phyloP scores from a whole-genome alignment of 805 yeast species.

The Yarrowia yakushimensis region DNA sequence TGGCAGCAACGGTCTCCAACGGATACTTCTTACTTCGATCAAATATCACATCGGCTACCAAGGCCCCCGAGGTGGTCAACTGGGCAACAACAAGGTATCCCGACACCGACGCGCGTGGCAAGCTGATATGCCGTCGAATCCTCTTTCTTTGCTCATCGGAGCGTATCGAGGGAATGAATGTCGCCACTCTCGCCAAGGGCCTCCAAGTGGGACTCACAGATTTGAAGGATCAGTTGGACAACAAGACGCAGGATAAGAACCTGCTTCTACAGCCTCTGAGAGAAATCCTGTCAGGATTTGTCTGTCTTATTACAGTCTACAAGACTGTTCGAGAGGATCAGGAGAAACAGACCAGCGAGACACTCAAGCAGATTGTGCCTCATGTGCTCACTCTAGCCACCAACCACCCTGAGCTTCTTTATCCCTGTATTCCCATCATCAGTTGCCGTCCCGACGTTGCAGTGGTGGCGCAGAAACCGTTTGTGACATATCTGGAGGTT shows the following conservation, averaged over 20 bases:
- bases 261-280: not conserved
- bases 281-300: slow-evolving; percentile 19
- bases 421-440: slow-evolving; percentile 12
- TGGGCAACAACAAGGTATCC: not conserved
- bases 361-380: not conserved
- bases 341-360: not conserved
- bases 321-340: not conserved
- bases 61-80: not conserved
- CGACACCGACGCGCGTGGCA: not conserved
- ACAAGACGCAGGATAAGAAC: not conserved
- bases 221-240: not conserved
- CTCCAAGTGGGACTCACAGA: not conserved
- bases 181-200: not conserved
- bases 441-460: slow-evolving; percentile 12
- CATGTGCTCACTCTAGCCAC: not conserved
- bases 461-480: not conserved
- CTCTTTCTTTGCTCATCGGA: slow-evolving; percentile 11
- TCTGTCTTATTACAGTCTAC: slow-evolving; percentile 10
- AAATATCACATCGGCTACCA: not conserved
- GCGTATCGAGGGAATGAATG: not conserved
- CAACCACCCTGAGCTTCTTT: not conserved
- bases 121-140: slow-evolving; percentile 3
- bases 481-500: not conserved
- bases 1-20: slow-evolving; percentile 20
- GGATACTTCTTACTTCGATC: not conserved